Base-by-base conservation (phyloP, 495 filamentous ascomycete species). In the Hypoxylon trugodes region DNA sequence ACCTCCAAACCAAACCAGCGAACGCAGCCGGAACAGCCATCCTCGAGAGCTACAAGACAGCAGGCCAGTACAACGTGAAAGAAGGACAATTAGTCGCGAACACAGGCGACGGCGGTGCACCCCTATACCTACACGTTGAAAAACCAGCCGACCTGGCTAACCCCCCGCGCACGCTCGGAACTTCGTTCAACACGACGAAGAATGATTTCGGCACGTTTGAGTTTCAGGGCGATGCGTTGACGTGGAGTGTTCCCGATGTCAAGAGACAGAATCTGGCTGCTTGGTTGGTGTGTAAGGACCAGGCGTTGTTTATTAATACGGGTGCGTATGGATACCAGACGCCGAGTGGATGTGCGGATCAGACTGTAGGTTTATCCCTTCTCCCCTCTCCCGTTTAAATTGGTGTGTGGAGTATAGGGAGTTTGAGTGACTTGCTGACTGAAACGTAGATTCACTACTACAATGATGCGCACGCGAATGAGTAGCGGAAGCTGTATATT, bases 61-160 rank as follows among this genome's bases (percentile, higher is more conserved):
- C 86, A 0, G 86, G 86, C 0, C 85, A 88, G 69, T 87, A 84
- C 77, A 76, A 83, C 53, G 76, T 87, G 53, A 75, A 79, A 7
- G 66, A 72, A 47, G 85, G 83, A 0, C 85, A 88, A 71, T 77
- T 87, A 8, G 81, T 86, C 7, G 79, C 86, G 68, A 76, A 82
- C 18, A 79, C 54, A 38, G 58, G 57, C 6, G 26, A 63, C 2
- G 82, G 73, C 50, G 77, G 25, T 16, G 68, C 71, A 35, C 66
- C 70, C 58, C 71, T 79, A 15, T 81, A 81, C 63, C 54, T 81
- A 50, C 72, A 75, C 68, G 79, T 81, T 2, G 72, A 84, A 70
- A 73, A 78, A 62, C 76, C 85, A 1, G 76, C 80, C 35, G 79
- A 81, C 56, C 68, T 75, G 56, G 75, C 73, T 25, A 77, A 70